Percentiles rank a stretch among this genome's conserved stretches.
Conservation (phyloP, 2,329 filamentous ascomycete genomes). For the Rhynchosporium secalis region DNA sequence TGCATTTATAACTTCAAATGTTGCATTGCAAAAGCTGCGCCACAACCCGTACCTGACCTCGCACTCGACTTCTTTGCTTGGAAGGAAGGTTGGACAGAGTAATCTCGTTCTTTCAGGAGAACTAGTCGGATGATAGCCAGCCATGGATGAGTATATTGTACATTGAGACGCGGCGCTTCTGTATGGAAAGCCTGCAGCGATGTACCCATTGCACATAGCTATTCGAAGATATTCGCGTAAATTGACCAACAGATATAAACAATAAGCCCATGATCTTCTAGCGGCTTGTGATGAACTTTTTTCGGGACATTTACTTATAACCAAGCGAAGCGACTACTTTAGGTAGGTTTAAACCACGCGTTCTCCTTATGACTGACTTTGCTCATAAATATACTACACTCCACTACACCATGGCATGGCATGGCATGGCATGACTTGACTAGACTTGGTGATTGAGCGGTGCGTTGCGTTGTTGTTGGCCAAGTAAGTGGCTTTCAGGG, state of each 20-base stretch:
- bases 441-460: not conserved
- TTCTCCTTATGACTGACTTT: not conserved
- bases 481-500: not conserved
- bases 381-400: not conserved
- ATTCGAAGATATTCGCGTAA: too few relatives aligned
- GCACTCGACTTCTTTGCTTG: conserved; percentile 4
- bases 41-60: conserved; percentile 15
- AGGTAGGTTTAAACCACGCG: too few relatives aligned
- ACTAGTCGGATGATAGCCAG: not conserved
- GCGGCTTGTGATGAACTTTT: too few relatives aligned
- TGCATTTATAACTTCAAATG: too few relatives aligned
- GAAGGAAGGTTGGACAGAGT: not conserved
- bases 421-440: not conserved
- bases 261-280: too few relatives aligned
- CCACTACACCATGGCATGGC: not conserved
- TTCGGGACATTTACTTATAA: not conserved
- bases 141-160: not conserved
- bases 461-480: not conserved
- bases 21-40: conserved; percentile 14
- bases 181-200: too few relatives aligned
- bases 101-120: not conserved
- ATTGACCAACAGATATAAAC: too few relatives aligned
- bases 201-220: too few relatives aligned
- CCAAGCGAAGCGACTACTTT: too few relatives aligned
- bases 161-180: too few relatives aligned